Evolutionary conservation across 768 basidiomycete species (phyloP), one percentile per base, ranked within the genome.

Genomic region (Leccinum obscurum): DNA sequence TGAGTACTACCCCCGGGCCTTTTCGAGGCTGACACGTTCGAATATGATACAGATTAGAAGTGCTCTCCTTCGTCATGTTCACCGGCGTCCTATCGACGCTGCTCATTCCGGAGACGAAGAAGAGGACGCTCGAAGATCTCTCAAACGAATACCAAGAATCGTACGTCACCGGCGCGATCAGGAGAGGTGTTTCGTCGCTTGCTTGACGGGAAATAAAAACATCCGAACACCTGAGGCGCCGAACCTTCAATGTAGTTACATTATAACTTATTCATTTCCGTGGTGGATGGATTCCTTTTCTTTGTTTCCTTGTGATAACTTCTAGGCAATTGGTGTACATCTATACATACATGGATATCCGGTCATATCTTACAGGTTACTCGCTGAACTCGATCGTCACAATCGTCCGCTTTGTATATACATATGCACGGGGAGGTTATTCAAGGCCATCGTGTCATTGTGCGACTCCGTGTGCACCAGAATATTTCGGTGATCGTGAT

Each of bases 51-150:
- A 89, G 87, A 64, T 73, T 94, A 41, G 82, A 92, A 72, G 83
- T 90, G 62, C 89, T 93, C 62, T 89, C 91, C 9, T 76, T 92
- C 52, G 87, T 93, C 80, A 93, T 92, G 91, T 76, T 92, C 58
- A 92, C 89, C 1, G 92, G 92, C 55, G 77, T 92, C 65, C 81
- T 87, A 77, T 92, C 93, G 9, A 93, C 92, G 2, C 75, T 92
- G 46, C 81, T 93, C 26, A 70, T 94, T n/a, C 89, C 89, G 34
- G 93, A 94, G 77, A 93, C 93, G 52, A 94, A 84, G 70, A 74
- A 76, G 14, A 76, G 66, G 69, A 68, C 82, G 7, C 80, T 92
- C 24, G 90, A 92, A 74, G 83, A 87, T 10, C 77, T 92, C 24
- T 92, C 90, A 9, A 85, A 85, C 68, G 90, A 92, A 71, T 71